A percentile compares a stretch with the other conserved stretches of the same genome.
phyloP scores from a whole-genome alignment of 2,329 filamentous ascomycete species.

The Lachnellula cervina region DNA sequence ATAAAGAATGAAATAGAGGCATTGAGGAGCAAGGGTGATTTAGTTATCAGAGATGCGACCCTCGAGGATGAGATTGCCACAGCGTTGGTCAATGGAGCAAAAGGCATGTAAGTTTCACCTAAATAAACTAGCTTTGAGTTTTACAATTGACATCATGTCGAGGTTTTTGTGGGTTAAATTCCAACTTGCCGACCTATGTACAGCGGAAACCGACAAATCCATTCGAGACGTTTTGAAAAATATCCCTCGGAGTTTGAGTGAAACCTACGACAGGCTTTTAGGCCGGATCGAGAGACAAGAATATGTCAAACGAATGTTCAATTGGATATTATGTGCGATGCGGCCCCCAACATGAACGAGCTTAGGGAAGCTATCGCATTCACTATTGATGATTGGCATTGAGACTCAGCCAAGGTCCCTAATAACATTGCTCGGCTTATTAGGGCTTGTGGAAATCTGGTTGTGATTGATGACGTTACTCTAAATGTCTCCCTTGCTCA shows the following conservation, averaged over 20 bases:
- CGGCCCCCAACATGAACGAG: background rate
- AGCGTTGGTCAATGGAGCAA: constrained; percentile 2
- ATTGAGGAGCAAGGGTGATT: background rate
- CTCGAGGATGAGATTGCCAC: constrained; percentile 2
- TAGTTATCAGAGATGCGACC: background rate
- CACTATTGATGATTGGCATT: background rate
- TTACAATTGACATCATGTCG: background rate
- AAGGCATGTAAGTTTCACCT: constrained; percentile 4
- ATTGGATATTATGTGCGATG: background rate
- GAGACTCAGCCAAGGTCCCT: background rate
- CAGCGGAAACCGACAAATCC: background rate
- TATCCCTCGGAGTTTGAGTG: background rate
- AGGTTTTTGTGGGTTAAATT: constrained; percentile 3
- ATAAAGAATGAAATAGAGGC: background rate
- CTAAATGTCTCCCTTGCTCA: background rate
- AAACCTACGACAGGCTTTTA: background rate
- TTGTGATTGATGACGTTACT: background rate
- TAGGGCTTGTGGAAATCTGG: background rate
- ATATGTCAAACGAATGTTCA: background rate
- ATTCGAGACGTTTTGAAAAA: background rate
- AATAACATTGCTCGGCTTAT: background rate
- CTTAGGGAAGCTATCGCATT: background rate
- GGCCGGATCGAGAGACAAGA: background rate
- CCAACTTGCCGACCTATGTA: background rate
- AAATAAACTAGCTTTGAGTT: background rate